Evolutionary conservation across 768 basidiomycete species (phyloP), one percentile per base, ranked within the genome.

Genomic region (Tephrocybe sp.): DNA sequence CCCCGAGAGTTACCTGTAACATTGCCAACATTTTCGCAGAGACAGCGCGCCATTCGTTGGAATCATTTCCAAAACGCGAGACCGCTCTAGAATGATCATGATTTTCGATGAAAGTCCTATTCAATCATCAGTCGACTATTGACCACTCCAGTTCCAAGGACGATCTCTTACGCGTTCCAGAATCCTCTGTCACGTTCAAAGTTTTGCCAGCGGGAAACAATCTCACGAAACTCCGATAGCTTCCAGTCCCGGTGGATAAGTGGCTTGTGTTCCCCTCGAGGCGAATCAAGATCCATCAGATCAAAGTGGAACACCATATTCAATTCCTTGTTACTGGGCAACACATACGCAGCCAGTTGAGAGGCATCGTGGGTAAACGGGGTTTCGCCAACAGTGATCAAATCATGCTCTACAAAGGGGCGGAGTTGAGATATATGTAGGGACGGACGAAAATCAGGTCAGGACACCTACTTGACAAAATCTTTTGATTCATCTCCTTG

Each of bases 241-340:
- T 68, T 74, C 82, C 84, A 87, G 7, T 68, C 58, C 40, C 71
- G 67, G 24, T 65, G 65, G 30, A 69, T 66, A 41, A 83, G 69
- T 18, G 77, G 71, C 15, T 60, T 58, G 18, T 68, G 62, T 22
- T 70, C 64, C 11, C 53, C 57, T 9, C 65, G 64, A 6, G 75
- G 69, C 4, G 75, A 67, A 64, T 86, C 86, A 46, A 85, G 57
- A 49, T 80, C 78, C 73, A 83, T 78, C 18, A 79, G 56, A 43
- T 87, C 82, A 57, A 85, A 86, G 11, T 78, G 73, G 63, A 88
- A 86, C 25, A 83, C 74, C 78, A 80, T 83, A 59, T 86, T 69
- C 21, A 86, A 75, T 59, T 86, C 81, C 48, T 82, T 77, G 63
- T 81, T 80, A 12, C 49, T 53, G 0, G 84, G 80, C 2, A 82